A percentile compares a stretch with the other conserved stretches of the same genome.
phyloP scores from a whole-genome alignment of 768 basidiomycete genomes.

The Trametes coccinea region DNA sequence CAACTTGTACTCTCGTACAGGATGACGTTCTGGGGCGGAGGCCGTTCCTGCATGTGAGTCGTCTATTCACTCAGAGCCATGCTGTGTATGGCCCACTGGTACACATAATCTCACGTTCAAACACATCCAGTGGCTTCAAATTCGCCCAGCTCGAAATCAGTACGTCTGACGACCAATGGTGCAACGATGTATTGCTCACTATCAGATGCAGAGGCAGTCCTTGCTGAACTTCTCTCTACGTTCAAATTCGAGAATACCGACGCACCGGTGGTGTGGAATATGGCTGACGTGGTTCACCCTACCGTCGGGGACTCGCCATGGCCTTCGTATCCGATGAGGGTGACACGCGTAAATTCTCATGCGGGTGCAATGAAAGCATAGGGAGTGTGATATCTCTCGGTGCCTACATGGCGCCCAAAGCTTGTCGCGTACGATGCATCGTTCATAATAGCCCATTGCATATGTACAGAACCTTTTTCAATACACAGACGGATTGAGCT shows the following conservation, averaged over 20 bases:
- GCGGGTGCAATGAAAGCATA: too few relatives aligned
- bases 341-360: too few relatives aligned
- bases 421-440: too few relatives aligned
- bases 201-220: too few relatives aligned
- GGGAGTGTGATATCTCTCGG: too few relatives aligned
- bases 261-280: conserved; percentile 17
- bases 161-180: conserved; percentile 32
- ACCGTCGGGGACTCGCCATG: conserved; percentile 3
- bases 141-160: conserved; percentile 48
- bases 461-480: too few relatives aligned
- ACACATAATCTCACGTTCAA: neutral
- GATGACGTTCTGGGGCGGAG: conserved; percentile 19
- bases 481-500: too few relatives aligned
- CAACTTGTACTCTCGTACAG: neutral
- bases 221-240: conserved; percentile 5
- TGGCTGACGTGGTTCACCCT: conserved; percentile 1
- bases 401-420: too few relatives aligned
- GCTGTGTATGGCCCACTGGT: too few relatives aligned
- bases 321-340: neutral
- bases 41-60: conserved; percentile 14
- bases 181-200: too few relatives aligned
- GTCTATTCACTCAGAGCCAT: too few relatives aligned
- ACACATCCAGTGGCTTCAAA: conserved; percentile 40
- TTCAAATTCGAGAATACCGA: conserved; percentile 18
- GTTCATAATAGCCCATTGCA: too few relatives aligned